Evolutionary conservation across 169 alveolate genomes (phyloP).

Genomic region (Perkinsus olseni): DNA sequence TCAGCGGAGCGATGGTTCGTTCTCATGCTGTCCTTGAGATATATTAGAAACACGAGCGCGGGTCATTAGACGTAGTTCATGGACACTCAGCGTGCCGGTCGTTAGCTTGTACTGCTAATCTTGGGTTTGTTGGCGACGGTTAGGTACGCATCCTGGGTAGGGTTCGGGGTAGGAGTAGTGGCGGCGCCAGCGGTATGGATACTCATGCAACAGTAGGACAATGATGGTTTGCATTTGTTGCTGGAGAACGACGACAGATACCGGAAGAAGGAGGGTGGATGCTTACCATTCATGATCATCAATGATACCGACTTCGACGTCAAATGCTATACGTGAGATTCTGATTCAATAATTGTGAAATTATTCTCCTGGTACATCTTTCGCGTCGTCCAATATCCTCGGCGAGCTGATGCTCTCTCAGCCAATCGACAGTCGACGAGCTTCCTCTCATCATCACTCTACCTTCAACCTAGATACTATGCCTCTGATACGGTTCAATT

Average conservation of each 20-base stretch:
- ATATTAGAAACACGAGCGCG: too few relatives aligned
- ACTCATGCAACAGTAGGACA: neutral
- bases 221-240: neutral
- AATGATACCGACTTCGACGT: neutral
- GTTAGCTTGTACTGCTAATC: too few relatives aligned
- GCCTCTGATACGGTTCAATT: neutral
- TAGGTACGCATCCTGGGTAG: neutral
- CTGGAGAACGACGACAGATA: neutral
- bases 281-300: neutral
- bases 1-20: too few relatives aligned
- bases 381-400: too few relatives aligned
- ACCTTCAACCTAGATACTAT: neutral
- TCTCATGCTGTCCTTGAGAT: too few relatives aligned
- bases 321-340: neutral
- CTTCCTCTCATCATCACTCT: too few relatives aligned
- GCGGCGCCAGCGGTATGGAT: neutral
- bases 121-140: neutral
- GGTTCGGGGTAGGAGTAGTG: neutral
- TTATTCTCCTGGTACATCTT: too few relatives aligned
- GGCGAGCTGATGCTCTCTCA: too few relatives aligned
- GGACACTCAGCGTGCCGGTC: too few relatives aligned
- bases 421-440: too few relatives aligned
- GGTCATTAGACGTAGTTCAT: too few relatives aligned
- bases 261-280: neutral
- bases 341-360: too few relatives aligned